Percentiles rank a stretch among this genome's conserved stretches.
phyloP scores from a whole-genome alignment of 176 grass and related monocot species.

The Carex myosuroides region DNA sequence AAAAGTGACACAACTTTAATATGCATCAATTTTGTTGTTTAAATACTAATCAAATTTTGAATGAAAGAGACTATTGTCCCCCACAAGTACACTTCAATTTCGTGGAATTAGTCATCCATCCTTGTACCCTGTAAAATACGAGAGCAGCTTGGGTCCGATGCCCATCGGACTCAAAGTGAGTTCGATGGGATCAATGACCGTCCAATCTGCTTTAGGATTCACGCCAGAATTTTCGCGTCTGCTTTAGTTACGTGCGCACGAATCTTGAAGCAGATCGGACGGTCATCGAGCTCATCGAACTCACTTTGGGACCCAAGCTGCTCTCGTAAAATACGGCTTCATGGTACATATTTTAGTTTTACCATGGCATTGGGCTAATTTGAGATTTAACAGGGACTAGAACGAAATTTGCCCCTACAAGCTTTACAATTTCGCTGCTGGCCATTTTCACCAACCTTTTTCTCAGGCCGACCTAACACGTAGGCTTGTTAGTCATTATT shows the following conservation, averaged over 20 bases:
- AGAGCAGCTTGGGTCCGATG: no score
- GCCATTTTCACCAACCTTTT: neutral
- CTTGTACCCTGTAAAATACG: no score
- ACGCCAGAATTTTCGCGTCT: no score
- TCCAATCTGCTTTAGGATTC: no score
- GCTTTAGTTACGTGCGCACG: no score
- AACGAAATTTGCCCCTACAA: neutral
- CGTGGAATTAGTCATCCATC: neutral
- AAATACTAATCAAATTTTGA: neutral
- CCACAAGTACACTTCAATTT: neutral
- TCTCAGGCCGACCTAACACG: slow-evolving; percentile 12
- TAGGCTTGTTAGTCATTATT: no score
- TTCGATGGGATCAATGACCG: no score
- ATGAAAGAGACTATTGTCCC: neutral
- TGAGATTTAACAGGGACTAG: neutral
- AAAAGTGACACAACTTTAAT: neutral
- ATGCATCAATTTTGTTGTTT: neutral
- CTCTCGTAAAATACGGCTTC: no score
- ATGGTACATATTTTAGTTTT: neutral
- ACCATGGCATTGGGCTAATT: neutral
- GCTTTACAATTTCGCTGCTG: neutral
- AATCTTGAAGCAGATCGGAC: no score
- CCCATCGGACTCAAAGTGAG: no score
- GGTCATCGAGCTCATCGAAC: no score
- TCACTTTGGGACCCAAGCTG: no score